Evolutionary conservation across 1,139 yeast genomes (phyloP).

Genomic region (Yamadazyma oceani): DNA sequence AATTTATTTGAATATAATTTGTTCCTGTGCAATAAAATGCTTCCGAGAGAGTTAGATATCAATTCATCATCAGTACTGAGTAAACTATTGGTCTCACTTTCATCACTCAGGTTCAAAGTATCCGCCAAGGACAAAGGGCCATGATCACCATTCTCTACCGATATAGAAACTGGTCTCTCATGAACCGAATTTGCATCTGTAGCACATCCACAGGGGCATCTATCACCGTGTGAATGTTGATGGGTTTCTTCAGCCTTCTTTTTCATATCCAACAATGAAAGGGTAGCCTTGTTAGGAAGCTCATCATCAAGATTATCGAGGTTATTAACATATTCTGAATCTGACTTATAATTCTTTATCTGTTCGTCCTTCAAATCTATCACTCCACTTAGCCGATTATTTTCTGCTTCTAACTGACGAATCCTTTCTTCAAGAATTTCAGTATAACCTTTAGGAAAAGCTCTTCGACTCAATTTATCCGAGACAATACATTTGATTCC

Average conservation of each 20-base stretch:
- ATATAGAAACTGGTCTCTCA: slow-evolving; percentile 62
- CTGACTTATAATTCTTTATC: slow-evolving; percentile 29
- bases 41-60: slow-evolving; percentile 16
- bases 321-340: slow-evolving; percentile 1
- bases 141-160: slow-evolving; percentile 43
- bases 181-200: slow-evolving; percentile 53
- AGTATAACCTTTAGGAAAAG: slow-evolving; percentile 52
- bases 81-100: slow-evolving; percentile 39
- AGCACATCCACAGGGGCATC: slow-evolving; percentile 58
- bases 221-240: slow-evolving; percentile 42
- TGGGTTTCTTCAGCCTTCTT: slow-evolving; percentile 3
- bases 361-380: slow-evolving; percentile 65
- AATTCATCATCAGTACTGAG: slow-evolving; percentile 31
- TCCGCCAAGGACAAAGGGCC: slow-evolving; percentile 32
- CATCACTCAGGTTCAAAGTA: slow-evolving; percentile 47
- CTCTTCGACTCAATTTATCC: slow-evolving; percentile 44
- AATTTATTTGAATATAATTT: slow-evolving; percentile 18
- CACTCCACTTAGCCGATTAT: slow-evolving; percentile 44
- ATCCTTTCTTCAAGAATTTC: slow-evolving; percentile 48
- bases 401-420: slow-evolving; percentile 46
- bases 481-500: slow-evolving; percentile 48
- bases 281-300: slow-evolving; percentile 4
- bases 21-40: slow-evolving; percentile 19
- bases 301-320: slow-evolving; percentile 1
- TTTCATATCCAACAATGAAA: slow-evolving; percentile 1